Percentiles rank a stretch among this genome's conserved stretches.
Evolutionary conservation across 2,329 filamentous ascomycete genomes (phyloP).

Genomic region (Akanthomyces lecanii): DNA sequence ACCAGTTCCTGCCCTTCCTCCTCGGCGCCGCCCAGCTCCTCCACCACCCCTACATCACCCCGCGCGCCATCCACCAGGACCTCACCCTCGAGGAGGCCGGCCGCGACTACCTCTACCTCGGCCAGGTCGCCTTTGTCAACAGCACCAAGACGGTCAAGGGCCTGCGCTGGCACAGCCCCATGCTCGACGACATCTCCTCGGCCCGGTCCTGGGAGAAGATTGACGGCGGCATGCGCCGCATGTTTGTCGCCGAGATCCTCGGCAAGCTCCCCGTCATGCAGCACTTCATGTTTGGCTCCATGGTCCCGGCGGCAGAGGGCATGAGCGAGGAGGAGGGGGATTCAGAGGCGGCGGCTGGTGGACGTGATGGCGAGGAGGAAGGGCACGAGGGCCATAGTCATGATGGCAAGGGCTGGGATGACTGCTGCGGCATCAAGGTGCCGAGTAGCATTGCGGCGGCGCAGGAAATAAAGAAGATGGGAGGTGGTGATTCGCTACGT

Average conservation of each 20-base stretch:
- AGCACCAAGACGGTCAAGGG: conserved; percentile 94
- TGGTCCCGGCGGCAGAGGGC: conserved; percentile 73
- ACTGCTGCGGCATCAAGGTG: conserved; percentile 97
- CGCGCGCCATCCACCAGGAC: conserved; percentile 78
- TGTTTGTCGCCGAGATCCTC: conserved; percentile 92
- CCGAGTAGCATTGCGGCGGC: conserved; percentile 90
- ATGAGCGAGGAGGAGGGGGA: conserved; percentile 71
- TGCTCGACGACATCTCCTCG: conserved; percentile 95
- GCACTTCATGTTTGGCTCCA: conserved; percentile 88
- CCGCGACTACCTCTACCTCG: conserved; percentile 81
- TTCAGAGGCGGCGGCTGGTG: conserved; percentile 38
- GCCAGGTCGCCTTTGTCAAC: conserved; percentile 92
- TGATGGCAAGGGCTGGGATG: conserved; percentile 74
- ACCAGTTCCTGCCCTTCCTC: conserved; percentile 93
- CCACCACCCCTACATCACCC: conserved; percentile 76
- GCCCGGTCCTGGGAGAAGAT: conserved; percentile 90
- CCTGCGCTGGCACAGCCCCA: conserved; percentile 91
- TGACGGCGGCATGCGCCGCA: conserved; percentile 89
- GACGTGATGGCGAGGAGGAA: conserved; percentile 50
- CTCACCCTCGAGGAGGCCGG: conserved; percentile 83
- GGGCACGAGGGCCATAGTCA: conserved; percentile 60
- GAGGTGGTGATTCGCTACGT: conserved; percentile 55
- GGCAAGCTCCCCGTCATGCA: conserved; percentile 97
- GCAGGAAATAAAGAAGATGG: conserved; percentile 78
- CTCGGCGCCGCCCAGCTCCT: conserved; percentile 89